phyloP scores from a whole-genome alignment of 2,329 filamentous ascomycete species.

The Acrodontium crateriforme region DNA sequence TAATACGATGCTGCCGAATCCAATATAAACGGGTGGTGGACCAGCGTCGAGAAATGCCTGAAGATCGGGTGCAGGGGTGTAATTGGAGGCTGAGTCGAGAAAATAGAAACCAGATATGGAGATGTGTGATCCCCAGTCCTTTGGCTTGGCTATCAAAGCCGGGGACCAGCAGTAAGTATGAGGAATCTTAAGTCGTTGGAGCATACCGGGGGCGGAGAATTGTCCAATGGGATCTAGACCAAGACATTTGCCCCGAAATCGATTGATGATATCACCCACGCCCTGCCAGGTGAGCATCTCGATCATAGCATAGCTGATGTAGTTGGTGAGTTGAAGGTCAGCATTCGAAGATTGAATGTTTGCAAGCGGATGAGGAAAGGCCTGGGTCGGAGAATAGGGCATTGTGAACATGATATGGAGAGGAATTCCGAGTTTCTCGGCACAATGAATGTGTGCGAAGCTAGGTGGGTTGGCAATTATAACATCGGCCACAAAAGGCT shows the following conservation, averaged over 20 bases:
- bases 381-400: conserved; percentile 73
- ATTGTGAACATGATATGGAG: conserved; percentile 86
- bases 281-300: conserved; percentile 88
- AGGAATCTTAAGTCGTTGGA: conserved; percentile 59
- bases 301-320: conserved; percentile 64
- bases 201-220: conserved; percentile 67
- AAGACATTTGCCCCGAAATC: conserved; percentile 54
- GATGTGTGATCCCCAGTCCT: conserved; percentile 40
- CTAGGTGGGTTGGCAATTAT: conserved; percentile 66
- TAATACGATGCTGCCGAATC: conserved; percentile 68
- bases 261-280: conserved; percentile 73
- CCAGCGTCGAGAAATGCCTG: conserved; percentile 50
- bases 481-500: conserved; percentile 66
- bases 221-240: conserved; percentile 4
- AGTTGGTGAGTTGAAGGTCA: conserved; percentile 59
- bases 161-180: conserved; percentile 87
- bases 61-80: conserved; percentile 50
- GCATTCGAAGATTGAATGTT: conserved; percentile 62
- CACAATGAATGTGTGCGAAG: conserved; percentile 60
- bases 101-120: conserved; percentile 64
- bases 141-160: conserved; percentile 57
- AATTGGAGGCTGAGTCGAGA: conserved; percentile 48
- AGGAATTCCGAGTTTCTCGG: conserved; percentile 58
- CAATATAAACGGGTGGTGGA: conserved; percentile 62
- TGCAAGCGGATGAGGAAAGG: conserved; percentile 71